These are phyloP conservation scores for Cardiospermum halicacabum DNA, from an alignment of 345 rosid genomes.

Conservation along the genomic window DNA sequence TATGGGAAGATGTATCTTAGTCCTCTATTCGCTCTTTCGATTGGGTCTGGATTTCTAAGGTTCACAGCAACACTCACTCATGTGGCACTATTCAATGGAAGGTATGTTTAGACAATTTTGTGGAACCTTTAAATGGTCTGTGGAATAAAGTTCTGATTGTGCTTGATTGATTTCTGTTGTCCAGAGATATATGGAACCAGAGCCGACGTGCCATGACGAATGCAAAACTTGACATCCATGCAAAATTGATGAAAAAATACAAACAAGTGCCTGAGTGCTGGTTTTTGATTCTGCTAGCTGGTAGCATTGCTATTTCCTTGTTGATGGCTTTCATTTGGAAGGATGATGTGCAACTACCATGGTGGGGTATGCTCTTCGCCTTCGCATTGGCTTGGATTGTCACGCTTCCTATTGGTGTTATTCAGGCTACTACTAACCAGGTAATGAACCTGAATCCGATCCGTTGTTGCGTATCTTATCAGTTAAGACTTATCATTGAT, in stretches of 20 bases:
- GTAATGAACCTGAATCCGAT: slow-evolving; percentile 20
- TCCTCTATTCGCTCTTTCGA: slow-evolving; percentile 90
- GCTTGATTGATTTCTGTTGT: slow-evolving; percentile 17
- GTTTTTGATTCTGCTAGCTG: slow-evolving; percentile 57
- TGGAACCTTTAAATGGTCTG: not conserved
- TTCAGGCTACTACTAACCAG: slow-evolving; percentile 99
- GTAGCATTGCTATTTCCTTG: slow-evolving; percentile 58
- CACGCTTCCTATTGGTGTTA: slow-evolving; percentile 96
- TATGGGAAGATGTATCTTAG: slow-evolving; percentile 94
- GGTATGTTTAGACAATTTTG: slow-evolving; percentile 32
- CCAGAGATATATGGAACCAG: slow-evolving; percentile 81
- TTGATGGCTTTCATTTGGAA: slow-evolving; percentile 80
- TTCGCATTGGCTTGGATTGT: slow-evolving; percentile 81
- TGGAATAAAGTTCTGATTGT: not conserved
- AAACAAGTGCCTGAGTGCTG: slow-evolving; percentile 96
- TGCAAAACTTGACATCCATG: slow-evolving; percentile 72
- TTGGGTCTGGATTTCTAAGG: slow-evolving; percentile 98
- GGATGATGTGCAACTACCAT: slow-evolving; percentile 69
- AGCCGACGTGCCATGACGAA: slow-evolving; percentile 71
- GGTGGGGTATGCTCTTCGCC: slow-evolving; percentile 99
- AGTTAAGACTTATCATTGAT: not conserved
- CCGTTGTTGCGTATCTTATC: not conserved
- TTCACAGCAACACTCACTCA: slow-evolving; percentile 93
- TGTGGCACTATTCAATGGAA: slow-evolving; percentile 94
- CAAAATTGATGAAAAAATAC: slow-evolving; percentile 70